phyloP scores from a whole-genome alignment of 2,329 filamentous ascomycete species.

The Apiospora koreana region DNA sequence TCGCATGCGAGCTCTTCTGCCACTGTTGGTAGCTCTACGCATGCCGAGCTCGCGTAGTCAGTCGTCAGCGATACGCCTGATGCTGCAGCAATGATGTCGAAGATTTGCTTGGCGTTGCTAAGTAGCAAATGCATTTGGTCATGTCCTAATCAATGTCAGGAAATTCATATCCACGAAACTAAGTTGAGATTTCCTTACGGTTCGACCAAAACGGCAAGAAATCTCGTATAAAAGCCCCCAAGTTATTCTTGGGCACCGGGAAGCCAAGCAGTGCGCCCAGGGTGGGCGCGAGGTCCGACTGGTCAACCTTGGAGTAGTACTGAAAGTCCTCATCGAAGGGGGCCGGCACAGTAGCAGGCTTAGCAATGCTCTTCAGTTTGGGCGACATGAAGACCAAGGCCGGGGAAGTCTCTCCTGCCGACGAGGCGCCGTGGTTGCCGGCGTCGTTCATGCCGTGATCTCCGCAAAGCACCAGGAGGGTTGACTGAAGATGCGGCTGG shows the following conservation, averaged over 20 bases:
- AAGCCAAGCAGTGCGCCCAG: conserved; percentile 84
- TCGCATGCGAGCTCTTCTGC: conserved; percentile 67
- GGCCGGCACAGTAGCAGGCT: conserved; percentile 51
- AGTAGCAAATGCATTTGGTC: conserved; percentile 53
- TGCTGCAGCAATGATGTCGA: conserved; percentile 73
- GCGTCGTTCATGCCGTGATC: conserved; percentile 99
- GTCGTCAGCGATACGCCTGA: conserved; percentile 56
- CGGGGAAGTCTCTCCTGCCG: conserved; percentile 89
- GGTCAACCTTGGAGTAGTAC: conserved; percentile 84
- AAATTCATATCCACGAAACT: conserved; percentile 6
- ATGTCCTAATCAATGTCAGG: conserved; percentile 11
- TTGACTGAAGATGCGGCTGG: conserved; percentile 70
- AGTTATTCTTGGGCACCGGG: conserved; percentile 84
- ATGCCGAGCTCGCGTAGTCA: conserved; percentile 22
- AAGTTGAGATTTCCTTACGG: conserved; percentile 43
- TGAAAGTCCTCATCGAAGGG: conserved; percentile 69
- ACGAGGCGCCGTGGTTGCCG: conserved; percentile 94
- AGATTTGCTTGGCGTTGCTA: conserved; percentile 79
- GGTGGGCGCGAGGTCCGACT: conserved; percentile 91
- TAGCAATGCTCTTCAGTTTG: conserved; percentile 64
- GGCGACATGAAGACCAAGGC: conserved; percentile 90
- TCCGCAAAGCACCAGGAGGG: conserved; percentile 82
- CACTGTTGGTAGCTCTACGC: conserved; percentile 41
- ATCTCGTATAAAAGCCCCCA: conserved; percentile 81
- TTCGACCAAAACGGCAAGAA: conserved; percentile 77